Evolutionary conservation across 352 stramenopile genomes (phyloP), one percentile per base, ranked within the genome.

Genomic region (Phytopythium sindhum): DNA sequence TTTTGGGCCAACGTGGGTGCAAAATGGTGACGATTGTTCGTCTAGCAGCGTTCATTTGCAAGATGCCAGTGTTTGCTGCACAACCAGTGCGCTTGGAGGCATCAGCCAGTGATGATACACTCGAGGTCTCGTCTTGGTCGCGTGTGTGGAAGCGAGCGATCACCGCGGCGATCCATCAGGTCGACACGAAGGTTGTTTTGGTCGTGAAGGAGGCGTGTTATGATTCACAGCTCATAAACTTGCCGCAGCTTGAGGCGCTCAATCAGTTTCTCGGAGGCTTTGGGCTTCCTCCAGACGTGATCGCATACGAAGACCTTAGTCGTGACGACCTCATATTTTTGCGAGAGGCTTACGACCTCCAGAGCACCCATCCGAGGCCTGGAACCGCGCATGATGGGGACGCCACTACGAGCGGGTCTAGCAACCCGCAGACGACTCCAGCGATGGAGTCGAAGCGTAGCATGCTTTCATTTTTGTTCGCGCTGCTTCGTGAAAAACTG

Each of bases 221-320:
- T 3, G 41, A 47, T 15, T 21, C 41, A 1, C 3, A 23, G 15
- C 1, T 0, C 19, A 23, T 47, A 4, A 23, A 47, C 5, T 24
- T 47, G 52, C 24, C 48, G 8, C 64, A 64, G 26, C 59, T 88
- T 12, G 51, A 66, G 11, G 58, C 68, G 15, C 39, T 91, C 17
- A 78, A 88, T 63, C 65, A 68, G 23, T 81, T 86, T 52, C 61
- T 91, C 5, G 74, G 69, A 21, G 82, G 77, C 1, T 60, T 68
- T 28, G 73, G 67, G 28, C 41, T 85, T 4, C 66, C 69, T 2
- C 64, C 68, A 1, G 73, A 89, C 6, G 60, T 89, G 2, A 60
- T 93, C 15, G 39, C 71, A 8, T 75, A 86, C 51, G 77, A 80
- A 21, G 79, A 91, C 48, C 64, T 93, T 23, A 73, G 84, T 29